Evolutionary conservation across 768 basidiomycete genomes (phyloP).

Genomic region (Boletus reticuloceps): DNA sequence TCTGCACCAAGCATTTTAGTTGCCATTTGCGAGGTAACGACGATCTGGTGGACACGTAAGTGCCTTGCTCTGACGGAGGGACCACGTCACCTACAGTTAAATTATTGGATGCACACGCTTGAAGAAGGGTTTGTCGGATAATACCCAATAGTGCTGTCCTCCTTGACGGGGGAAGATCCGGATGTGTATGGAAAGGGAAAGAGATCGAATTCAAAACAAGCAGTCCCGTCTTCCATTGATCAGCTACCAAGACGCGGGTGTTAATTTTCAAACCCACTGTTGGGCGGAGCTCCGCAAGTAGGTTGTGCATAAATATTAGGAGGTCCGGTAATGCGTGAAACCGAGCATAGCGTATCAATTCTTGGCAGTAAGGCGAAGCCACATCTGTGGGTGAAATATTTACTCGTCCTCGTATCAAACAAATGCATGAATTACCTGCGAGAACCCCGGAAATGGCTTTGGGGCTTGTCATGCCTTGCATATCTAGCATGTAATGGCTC

Average conservation of each 20-base stretch:
- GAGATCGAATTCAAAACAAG: conserved; percentile 67
- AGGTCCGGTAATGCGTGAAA: conserved; percentile 52
- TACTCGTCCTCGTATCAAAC: conserved; percentile 6
- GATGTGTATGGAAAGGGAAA: conserved; percentile 58
- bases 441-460: conserved; percentile 32
- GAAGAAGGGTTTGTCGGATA: conserved; percentile 52
- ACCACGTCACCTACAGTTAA: conserved; percentile 43
- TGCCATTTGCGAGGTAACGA: conserved; percentile 66
- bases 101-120: conserved; percentile 44
- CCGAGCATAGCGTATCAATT: conserved; percentile 24
- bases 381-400: conserved; percentile 37
- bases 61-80: neutral
- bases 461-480: conserved; percentile 47
- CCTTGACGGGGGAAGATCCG: conserved; percentile 37
- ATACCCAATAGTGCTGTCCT: conserved; percentile 46
- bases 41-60: conserved; percentile 35
- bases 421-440: conserved; percentile 19
- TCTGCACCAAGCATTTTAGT: conserved; percentile 66
- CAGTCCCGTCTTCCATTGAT: conserved; percentile 42
- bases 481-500: conserved; percentile 34
- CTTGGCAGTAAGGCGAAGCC: conserved; percentile 32
- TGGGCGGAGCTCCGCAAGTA: conserved; percentile 47
- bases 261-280: conserved; percentile 39
- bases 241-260: conserved; percentile 5
- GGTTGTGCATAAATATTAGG: conserved; percentile 55